Evolutionary conservation across 2,329 filamentous ascomycete species (phyloP), one percentile per base, ranked within the genome.

Genomic region (Stromatinia cepivora): DNA sequence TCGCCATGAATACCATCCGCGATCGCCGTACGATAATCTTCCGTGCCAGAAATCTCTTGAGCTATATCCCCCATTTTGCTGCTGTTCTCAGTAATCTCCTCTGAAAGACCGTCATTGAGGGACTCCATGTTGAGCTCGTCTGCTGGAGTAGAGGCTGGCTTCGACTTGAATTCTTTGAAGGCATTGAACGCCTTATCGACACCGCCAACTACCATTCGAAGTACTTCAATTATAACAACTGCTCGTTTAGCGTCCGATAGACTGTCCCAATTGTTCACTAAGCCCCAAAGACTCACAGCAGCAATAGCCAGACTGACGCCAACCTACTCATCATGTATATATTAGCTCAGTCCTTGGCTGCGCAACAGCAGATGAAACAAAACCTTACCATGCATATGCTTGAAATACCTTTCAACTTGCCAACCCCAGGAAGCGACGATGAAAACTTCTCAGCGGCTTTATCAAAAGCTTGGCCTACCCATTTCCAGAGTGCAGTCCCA

Each of bases 401-500:
- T 57, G 54, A 57, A 39, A 57, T 8, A 20, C 54, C 54, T 36
- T 57, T 57, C 22, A 57, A 36, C 25, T 36, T 57, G 34, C 15
- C 15, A 10, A 57, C 54, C 10, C 22, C 54, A 36, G 54, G 54
- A n/a, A 57, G 54, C 3, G 54, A 56, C 4, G 25, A 34, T 22
- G 17, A 11, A 36, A 57, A n/a, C 54, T 54, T 54, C 28, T 57
- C 31, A 36, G 54, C 54, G 17, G 31, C 54, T 22, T 39, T 17
- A 39, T 57, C 54, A 36, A 57, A 57, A 20, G 54, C 54, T 39
- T 57, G 54, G 8, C 54, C 54, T 0, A 36, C 54, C 54, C 54
- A 57, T 36, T 57, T 57, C 54, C 54, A 57, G 5, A 57, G 17
- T 57, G 54, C 54, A 57, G 54, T 57, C 36, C 54, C 54, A 22